A percentile compares a stretch with the other conserved stretches of the same genome.
Evolutionary conservation across 2,329 filamentous ascomycete genomes (phyloP).

Genomic region (Cladosporium oxysporum): DNA sequence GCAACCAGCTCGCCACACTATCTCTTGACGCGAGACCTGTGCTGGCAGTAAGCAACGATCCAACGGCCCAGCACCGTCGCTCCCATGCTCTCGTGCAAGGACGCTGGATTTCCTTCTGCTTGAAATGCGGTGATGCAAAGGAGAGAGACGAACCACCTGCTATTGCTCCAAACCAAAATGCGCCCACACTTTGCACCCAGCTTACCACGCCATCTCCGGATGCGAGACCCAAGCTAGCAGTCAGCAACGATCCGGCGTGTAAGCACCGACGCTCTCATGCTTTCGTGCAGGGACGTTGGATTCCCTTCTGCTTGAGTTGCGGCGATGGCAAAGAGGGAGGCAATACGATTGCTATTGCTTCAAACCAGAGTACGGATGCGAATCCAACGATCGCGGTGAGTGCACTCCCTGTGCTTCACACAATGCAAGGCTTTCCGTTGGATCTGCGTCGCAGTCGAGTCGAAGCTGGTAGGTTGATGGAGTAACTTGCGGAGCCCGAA

Average conservation of each 20-base stretch:
- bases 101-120: background rate
- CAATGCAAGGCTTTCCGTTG: conserved; percentile 8
- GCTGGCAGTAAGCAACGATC: background rate
- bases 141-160: background rate
- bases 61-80: background rate
- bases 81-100: background rate
- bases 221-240: background rate
- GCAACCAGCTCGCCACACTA: background rate
- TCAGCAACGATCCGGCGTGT: background rate
- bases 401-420: background rate
- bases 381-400: background rate
- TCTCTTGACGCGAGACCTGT: background rate
- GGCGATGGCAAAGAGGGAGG: background rate
- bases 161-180: background rate
- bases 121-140: background rate
- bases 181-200: background rate
- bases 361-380: background rate
- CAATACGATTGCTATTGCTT: background rate
- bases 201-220: background rate
- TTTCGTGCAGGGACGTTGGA: background rate
- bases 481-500: background rate
- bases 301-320: background rate
- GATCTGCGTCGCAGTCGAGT: conserved; percentile 6
- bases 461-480: conserved; percentile 1
- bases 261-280: background rate